phyloP scores from a whole-genome alignment of 257 asterid genomes.

The Solanum lignicaule region DNA sequence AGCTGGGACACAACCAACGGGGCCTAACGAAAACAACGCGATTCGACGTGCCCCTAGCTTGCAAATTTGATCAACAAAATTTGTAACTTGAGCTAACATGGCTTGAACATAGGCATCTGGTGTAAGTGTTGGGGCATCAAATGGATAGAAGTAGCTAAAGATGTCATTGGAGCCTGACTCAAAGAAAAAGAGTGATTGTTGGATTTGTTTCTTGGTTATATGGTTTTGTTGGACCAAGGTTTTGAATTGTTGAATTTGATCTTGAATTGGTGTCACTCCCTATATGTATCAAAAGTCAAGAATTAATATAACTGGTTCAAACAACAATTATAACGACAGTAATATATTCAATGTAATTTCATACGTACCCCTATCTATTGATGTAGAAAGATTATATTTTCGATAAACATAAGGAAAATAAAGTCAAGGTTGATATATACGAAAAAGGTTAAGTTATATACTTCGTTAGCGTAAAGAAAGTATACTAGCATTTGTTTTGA shows the following conservation, averaged over 20 bases:
- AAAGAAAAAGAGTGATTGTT: slow-evolving; percentile 35
- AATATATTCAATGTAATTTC: not conserved
- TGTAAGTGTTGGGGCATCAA: slow-evolving; percentile 18
- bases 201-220: slow-evolving; percentile 15
- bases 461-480: not conserved
- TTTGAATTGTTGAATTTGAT: slow-evolving; percentile 49
- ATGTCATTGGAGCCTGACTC: slow-evolving; percentile 74
- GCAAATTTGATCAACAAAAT: slow-evolving; percentile 23
- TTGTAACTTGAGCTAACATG: slow-evolving; percentile 29
- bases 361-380: rapidly evolving
- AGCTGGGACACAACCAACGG: slow-evolving; percentile 75
- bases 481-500: not conserved
- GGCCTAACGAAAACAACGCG: slow-evolving; percentile 51
- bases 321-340: not conserved
- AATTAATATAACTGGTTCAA: not conserved
- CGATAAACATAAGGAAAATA: not conserved
- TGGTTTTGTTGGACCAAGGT: slow-evolving; percentile 28
- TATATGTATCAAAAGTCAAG: slow-evolving; percentile 3
- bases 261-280: slow-evolving; percentile 54
- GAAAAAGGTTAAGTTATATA: not conserved
- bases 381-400: not conserved
- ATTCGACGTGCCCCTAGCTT: slow-evolving; percentile 42
- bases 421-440: not conserved
- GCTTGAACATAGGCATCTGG: slow-evolving; percentile 46
- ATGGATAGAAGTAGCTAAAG: slow-evolving; percentile 49